Percentiles rank a stretch among this genome's conserved stretches.
Conservation (phyloP, 1,284 basidiomycete species). For the Ustilago shanxiensis region DNA sequence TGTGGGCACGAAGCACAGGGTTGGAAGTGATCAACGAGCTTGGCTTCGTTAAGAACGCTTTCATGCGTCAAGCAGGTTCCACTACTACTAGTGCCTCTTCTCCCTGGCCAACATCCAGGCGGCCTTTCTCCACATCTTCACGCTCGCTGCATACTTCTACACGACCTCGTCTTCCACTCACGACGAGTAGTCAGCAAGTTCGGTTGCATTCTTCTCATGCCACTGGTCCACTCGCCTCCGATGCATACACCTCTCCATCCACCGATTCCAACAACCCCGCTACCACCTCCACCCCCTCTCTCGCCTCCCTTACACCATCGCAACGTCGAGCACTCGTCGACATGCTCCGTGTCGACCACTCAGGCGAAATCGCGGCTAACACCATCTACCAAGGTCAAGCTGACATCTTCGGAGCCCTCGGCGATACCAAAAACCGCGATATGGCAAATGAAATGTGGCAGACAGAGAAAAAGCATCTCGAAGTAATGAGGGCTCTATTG, state of each 20-base stretch:
- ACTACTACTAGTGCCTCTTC: conserved; percentile 20
- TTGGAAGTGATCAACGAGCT: conserved; percentile 69
- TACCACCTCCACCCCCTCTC: conserved; percentile 36
- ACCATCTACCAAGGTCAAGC: conserved; percentile 69
- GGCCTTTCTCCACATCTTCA: conserved; percentile 1
- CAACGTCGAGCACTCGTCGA: conserved; percentile 55
- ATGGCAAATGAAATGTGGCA: conserved; percentile 92
- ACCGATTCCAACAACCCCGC: conserved; percentile 4
- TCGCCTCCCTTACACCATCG: conserved; percentile 41
- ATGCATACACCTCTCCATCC: conserved; percentile 42
- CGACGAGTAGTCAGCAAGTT: background rate
- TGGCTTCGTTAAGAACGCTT: conserved; percentile 59
- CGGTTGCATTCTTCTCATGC: background rate
- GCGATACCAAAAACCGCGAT: conserved; percentile 53
- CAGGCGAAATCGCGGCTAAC: conserved; percentile 68
- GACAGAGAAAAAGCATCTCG: conserved; percentile 91
- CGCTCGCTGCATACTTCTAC: conserved; percentile 1
- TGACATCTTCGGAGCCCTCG: conserved; percentile 60
- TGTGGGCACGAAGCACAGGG: conserved; percentile 67
- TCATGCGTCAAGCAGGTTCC: conserved; percentile 55
- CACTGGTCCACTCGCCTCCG: conserved; percentile 42
- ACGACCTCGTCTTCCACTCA: conserved; percentile 5
- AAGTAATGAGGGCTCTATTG: conserved; percentile 85
- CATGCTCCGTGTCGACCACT: conserved; percentile 69
- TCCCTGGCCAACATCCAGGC: conserved; percentile 22